Evolutionary conservation across 2,329 filamentous ascomycete genomes (phyloP), one percentile per base, ranked within the genome.

Genomic region (Aspergillus aculeatinus): DNA sequence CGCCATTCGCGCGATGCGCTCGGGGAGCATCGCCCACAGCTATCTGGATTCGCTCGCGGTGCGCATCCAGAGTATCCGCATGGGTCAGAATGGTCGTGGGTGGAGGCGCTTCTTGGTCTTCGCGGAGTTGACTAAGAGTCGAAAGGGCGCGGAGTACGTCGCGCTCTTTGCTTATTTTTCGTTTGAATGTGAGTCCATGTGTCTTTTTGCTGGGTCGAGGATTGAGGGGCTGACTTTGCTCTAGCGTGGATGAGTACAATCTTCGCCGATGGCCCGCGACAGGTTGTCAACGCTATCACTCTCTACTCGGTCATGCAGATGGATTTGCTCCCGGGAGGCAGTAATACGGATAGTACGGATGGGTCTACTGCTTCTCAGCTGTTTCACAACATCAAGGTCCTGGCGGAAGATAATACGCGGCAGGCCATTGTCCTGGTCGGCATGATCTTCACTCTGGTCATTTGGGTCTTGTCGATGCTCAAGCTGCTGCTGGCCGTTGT

Each of bases 101-200:
- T 99, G 89, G 86, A 89, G 88, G 69, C 85, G 94, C 54, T 99
- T 96, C 72, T 77, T 96, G n/a, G 92, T 97, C 65, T 96, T 96
- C 73, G 89, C 92, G 16, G 90, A 92, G 70, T 80, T 97, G 73
- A 96, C 93, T 12, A 95, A 94, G 78, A 92, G 90, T 76, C 93
- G 90, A 72, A 96, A 96, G 77, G 92, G 92, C 19, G 88, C 88
- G 59, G 92, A 96, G 74, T 96, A 96, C 70, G 84, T 96, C 65
- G 93, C 93, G 3, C 82, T 96, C 4, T 96, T 96, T 74, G 90
- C 92, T 29, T 96, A 96, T 75, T 96, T 96, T 76, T 89, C 86
- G 29, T 89, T 89, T 76, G 85, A 89, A 75, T 81, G 83, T 82
- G 68, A 65, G 73, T 64, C 1, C 33, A 2, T 16, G 1, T 27